These are phyloP conservation scores for Cokeromyces recurvatus DNA, from an alignment of 371 early-diverging fungal species.

Conservation along the genomic window DNA sequence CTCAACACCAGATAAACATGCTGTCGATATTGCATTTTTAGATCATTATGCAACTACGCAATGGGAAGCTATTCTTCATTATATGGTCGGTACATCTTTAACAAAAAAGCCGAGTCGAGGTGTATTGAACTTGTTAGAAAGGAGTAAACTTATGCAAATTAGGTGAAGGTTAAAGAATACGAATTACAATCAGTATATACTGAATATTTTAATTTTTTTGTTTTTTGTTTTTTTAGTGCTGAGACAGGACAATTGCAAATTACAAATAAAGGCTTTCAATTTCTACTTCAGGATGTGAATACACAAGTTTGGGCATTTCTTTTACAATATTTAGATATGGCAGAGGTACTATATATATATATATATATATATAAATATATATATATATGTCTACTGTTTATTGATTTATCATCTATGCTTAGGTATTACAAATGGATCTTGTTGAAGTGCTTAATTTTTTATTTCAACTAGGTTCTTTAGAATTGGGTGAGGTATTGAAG, in stretches of 20 bases:
- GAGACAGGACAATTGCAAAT: slow-evolving; percentile 50
- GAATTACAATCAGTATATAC: background rate
- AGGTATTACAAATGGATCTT: slow-evolving; percentile 80
- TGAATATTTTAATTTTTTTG: background rate
- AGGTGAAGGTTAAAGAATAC: slow-evolving; percentile 17
- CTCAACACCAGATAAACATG: slow-evolving; percentile 61
- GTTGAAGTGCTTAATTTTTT: slow-evolving; percentile 90
- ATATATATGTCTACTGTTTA: too few species aligned
- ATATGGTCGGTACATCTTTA: slow-evolving; percentile 87
- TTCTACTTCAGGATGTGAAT: slow-evolving; percentile 88
- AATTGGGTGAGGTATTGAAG: slow-evolving; percentile 73
- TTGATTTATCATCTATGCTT: background rate
- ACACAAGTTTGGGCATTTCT: slow-evolving; percentile 95
- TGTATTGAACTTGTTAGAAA: slow-evolving; percentile 70
- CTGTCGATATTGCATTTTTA: slow-evolving; percentile 64
- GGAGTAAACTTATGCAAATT: slow-evolving; percentile 75
- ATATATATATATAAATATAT: too few species aligned
- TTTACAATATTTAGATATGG: slow-evolving; percentile 88
- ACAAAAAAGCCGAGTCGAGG: slow-evolving; percentile 66
- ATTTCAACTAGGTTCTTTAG: slow-evolving; percentile 87
- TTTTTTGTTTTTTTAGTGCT: slow-evolving; percentile 1
- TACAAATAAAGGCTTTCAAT: slow-evolving; percentile 95
- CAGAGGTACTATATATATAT: slow-evolving; percentile 70
- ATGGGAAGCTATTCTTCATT: slow-evolving; percentile 94
- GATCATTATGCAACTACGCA: slow-evolving; percentile 78